These are phyloP conservation scores for Prosopis cineraria DNA, from an alignment of 306 rosid species.

Conservation along the genomic window DNA sequence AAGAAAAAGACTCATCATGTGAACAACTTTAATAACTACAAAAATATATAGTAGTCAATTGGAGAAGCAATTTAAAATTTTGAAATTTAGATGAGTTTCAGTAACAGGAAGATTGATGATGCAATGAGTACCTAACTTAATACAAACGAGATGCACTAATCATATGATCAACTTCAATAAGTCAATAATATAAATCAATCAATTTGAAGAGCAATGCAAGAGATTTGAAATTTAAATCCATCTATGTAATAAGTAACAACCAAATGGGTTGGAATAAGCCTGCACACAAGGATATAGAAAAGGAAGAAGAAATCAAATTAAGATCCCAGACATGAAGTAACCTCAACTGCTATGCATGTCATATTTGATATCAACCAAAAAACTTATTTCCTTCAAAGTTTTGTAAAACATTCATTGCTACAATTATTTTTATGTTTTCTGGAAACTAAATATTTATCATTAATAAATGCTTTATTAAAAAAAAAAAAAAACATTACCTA, in stretches of 20 bases:
- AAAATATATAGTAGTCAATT: neutral
- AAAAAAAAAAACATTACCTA: neutral
- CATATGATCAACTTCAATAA: neutral
- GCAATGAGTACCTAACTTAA: neutral
- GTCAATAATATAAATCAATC: constrained; percentile 12
- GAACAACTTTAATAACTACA: neutral
- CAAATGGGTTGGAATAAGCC: neutral
- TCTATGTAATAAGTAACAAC: neutral
- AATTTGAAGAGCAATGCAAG: neutral
- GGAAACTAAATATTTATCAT: neutral
- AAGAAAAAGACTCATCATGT: neutral
- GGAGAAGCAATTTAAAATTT: neutral
- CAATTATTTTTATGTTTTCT: neutral
- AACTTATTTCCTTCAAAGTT: neutral
- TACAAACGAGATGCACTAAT: neutral
- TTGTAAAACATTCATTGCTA: constrained; percentile 8
- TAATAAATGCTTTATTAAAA: neutral
- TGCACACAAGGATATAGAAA: neutral
- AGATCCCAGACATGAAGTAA: neutral
- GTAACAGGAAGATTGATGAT: neutral
- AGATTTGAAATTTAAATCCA: constrained; percentile 3
- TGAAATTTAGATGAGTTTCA: neutral
- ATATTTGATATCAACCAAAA: constrained; percentile 3
- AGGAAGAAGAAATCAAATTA: neutral
- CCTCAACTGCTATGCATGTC: neutral